Base-by-base conservation (phyloP, 177 flowering plant species). In the Vitis hybrid region DNA sequence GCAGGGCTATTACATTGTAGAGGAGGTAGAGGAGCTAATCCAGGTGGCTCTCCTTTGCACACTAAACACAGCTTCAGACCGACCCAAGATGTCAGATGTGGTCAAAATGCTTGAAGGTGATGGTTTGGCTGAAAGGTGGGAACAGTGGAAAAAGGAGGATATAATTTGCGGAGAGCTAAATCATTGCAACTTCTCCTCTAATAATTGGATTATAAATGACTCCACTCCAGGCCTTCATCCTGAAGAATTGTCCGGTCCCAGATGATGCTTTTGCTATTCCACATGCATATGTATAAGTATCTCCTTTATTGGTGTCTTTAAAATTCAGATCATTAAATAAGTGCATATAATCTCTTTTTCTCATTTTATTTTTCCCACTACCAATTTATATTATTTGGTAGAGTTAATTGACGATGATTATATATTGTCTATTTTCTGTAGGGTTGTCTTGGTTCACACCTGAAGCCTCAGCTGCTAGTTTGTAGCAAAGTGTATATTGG, bases 171-270 rank as follows among this genome's bases (percentile, higher is more conserved):
- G 78, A 69, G 87, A 83, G 7, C 62, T 63, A 40, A 70, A 64
- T 71, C 72, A 64, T 11, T 15, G 19, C 21, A 77, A 45, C 48
- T 74, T 72, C 58, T 58, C 73, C 3, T 70, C 60, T 60, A 15
- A 78, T 0, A 34, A 52, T 23, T 81, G 83, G 84, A 79, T 79
- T 18, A 64, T 79, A 34, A 34, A 34, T 11, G 84, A 83, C 62
- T 81, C 81, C 5, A 75, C 79, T 6, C 71, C 81, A 5, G 69
- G 74, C 61, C 81, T 77, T 13, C 77, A 64, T 26, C 75, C 84
- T 2, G 87, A 79, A 51, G 84, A 77, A 72, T 66, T 81, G 45
- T 83, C 86, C 0, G 86, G 84, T 67, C 86, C 86, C 12, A 83
- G 86, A 70, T 83, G 75, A 74, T 59, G 65, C 34, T 30, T 68